phyloP scores from a whole-genome alignment of 169 alveolate genomes.

The Plasmodium coatneyi region DNA sequence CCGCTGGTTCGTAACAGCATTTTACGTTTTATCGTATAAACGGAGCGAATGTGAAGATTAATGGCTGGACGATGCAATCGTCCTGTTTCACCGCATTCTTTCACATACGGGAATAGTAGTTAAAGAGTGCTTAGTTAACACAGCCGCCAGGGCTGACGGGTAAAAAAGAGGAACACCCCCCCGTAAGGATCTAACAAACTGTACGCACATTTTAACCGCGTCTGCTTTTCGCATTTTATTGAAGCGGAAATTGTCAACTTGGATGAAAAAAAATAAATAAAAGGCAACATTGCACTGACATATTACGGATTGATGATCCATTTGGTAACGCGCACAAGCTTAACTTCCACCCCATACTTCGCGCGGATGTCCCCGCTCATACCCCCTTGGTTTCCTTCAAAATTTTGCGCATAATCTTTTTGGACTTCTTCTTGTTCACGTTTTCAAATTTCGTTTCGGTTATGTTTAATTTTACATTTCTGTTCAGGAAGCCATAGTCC shows the following conservation, averaged over 20 bases:
- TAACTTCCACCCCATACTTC: neutral
- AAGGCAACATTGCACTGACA: neutral
- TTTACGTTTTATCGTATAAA: neutral
- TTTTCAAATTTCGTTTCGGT: constrained; percentile 71
- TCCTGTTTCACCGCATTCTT: neutral
- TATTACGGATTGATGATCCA: neutral
- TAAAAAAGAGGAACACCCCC: neutral
- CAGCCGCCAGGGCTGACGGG: neutral
- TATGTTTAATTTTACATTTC: constrained; percentile 47
- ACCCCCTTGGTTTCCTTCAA: constrained; percentile 26
- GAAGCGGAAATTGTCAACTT: neutral
- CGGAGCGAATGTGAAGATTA: neutral
- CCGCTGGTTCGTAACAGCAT: neutral
- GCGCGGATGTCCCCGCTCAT: neutral
- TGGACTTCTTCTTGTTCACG: constrained; percentile 46
- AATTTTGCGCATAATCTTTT: constrained; percentile 51
- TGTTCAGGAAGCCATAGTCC: constrained; percentile 57
- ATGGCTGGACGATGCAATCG: neutral
- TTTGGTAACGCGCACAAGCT: neutral
- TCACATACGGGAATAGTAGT: neutral
- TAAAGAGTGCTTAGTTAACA: neutral
- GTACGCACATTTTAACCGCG: neutral
- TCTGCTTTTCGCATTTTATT: neutral
- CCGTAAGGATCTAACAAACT: neutral
- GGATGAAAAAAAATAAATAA: neutral